Evolutionary conservation across 257 asterid genomes (phyloP).

Genomic region (Solanum appendiculatum): DNA sequence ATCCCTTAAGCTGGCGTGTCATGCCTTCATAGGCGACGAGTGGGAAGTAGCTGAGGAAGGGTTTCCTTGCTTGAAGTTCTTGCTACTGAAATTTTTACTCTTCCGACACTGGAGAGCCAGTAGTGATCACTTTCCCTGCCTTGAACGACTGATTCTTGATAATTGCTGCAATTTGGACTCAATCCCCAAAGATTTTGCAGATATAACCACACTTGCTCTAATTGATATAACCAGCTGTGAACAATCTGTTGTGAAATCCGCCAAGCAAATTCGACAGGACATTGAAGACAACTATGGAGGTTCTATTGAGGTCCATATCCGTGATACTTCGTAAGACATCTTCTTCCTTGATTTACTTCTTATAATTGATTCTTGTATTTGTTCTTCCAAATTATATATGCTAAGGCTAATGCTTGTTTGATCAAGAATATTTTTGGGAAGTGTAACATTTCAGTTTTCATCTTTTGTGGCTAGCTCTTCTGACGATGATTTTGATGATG

Average conservation of each 20-base stretch:
- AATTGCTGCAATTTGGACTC: neutral
- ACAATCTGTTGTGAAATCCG: neutral
- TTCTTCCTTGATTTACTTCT: neutral
- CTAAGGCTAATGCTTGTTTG: too few species aligned
- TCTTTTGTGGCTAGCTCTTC: too few species aligned
- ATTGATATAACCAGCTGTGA: neutral
- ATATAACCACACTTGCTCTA: constrained; percentile 9
- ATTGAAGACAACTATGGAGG: neutral
- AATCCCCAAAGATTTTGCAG: constrained; percentile 13
- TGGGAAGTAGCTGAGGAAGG: neutral
- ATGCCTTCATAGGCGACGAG: neutral
- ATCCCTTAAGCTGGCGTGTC: neutral
- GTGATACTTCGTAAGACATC: neutral
- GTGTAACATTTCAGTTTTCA: too few species aligned
- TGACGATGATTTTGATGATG: too few species aligned
- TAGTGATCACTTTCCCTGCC: neutral
- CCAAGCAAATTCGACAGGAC: too few species aligned
- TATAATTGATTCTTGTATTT: neutral
- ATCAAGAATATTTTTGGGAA: too few species aligned
- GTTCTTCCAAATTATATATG: neutral
- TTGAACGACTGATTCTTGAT: constrained; percentile 10
- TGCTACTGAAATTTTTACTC: neutral
- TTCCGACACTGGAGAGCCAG: neutral
- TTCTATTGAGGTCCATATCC: neutral
- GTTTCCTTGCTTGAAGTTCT: neutral